A percentile compares a stretch with the other conserved stretches of the same genome.
Evolutionary conservation across 768 basidiomycete genomes (phyloP).

Genomic region (Psilocybe sp.): DNA sequence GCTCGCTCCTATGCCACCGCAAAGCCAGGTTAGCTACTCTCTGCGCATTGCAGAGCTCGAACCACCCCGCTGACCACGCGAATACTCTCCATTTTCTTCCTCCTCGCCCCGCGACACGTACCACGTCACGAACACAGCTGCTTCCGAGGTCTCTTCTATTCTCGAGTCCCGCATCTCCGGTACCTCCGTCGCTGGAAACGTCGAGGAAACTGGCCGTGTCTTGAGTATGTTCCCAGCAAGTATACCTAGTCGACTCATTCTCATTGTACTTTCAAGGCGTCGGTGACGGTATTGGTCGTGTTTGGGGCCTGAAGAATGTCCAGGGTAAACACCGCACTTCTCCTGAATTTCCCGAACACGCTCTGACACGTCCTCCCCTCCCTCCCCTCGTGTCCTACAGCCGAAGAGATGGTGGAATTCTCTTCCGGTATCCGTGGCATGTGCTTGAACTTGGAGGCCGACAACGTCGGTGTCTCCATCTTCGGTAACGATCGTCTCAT

Average conservation of each 20-base stretch:
- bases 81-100: slow-evolving; percentile 18
- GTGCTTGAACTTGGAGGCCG: slow-evolving; percentile 99
- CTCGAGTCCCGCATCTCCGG: slow-evolving; percentile 98
- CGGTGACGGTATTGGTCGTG: slow-evolving; percentile 99
- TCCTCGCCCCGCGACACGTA: slow-evolving; percentile 18
- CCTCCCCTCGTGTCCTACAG: slow-evolving; percentile 33
- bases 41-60: not conserved
- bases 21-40: slow-evolving; percentile 80
- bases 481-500: slow-evolving; percentile 98
- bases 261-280: slow-evolving; percentile 60
- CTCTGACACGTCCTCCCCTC: slow-evolving; percentile 17
- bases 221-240: slow-evolving; percentile 64
- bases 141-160: slow-evolving; percentile 99
- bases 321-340: slow-evolving; percentile 61
- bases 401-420: slow-evolving; percentile 99
- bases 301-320: slow-evolving; percentile 98
- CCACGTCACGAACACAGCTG: slow-evolving; percentile 61
- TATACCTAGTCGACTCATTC: slow-evolving; percentile 5
- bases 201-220: slow-evolving; percentile 99
- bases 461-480: slow-evolving; percentile 99
- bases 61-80: slow-evolving; percentile 20
- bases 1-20: slow-evolving; percentile 94
- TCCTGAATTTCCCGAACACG: slow-evolving; percentile 8
- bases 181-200: slow-evolving; percentile 84
- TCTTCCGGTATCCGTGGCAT: slow-evolving; percentile 99